These are phyloP conservation scores for Coleophoma eucalyptorum DNA, from an alignment of 2,329 filamentous ascomycete species.

Conservation along the genomic window DNA sequence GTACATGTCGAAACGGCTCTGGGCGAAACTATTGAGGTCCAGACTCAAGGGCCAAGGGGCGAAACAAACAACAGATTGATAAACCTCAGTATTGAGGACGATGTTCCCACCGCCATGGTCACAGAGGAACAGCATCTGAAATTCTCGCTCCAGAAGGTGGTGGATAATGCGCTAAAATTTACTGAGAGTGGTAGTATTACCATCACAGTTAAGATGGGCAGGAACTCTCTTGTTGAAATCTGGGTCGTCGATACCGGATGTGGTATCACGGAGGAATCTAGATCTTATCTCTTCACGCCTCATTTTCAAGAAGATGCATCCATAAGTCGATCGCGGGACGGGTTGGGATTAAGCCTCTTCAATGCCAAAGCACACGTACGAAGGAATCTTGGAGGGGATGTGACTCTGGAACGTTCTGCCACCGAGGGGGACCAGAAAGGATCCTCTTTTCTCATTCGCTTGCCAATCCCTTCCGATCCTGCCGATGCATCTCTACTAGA, in stretches of 20 bases:
- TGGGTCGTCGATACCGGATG: constrained; percentile 63
- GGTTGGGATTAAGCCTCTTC: constrained; percentile 63
- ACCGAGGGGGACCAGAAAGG: constrained; percentile 57
- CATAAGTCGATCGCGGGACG: constrained; percentile 63
- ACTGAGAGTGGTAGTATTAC: constrained; percentile 60
- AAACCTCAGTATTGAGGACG: constrained; percentile 30
- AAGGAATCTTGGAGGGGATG: constrained; percentile 61
- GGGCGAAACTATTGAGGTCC: constrained; percentile 24
- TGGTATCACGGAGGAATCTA: constrained; percentile 63
- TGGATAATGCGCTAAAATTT: constrained; percentile 67
- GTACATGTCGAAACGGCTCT: constrained; percentile 17
- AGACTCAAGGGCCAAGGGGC: constrained; percentile 18
- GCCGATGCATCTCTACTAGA: constrained; percentile 13
- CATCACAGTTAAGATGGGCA: constrained; percentile 52
- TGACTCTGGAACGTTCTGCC: constrained; percentile 59
- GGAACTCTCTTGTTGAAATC: constrained; percentile 51
- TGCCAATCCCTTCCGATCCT: constrained; percentile 38
- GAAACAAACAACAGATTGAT: constrained; percentile 29
- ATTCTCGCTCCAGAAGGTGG: constrained; percentile 34
- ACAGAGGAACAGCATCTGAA: constrained; percentile 44
- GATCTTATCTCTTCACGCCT: constrained; percentile 64
- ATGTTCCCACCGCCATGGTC: constrained; percentile 48
- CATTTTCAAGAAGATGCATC: constrained; percentile 68
- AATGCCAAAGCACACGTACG: constrained; percentile 70
- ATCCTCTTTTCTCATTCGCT: constrained; percentile 64